These are phyloP conservation scores for Sarocladium kiliense DNA, from an alignment of 2,329 filamentous ascomycete species.

Conservation along the genomic window DNA sequence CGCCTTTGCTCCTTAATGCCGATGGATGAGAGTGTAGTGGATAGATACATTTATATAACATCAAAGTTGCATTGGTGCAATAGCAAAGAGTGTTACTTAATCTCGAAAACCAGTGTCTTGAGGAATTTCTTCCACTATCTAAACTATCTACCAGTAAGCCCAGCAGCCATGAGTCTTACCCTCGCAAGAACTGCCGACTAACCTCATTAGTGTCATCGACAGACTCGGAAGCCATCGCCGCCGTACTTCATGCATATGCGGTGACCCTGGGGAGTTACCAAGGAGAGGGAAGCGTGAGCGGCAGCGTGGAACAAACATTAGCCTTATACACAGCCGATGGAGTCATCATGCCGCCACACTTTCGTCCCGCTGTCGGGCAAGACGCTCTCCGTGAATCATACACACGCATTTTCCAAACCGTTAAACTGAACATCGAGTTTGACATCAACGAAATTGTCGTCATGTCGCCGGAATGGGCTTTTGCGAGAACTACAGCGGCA, in stretches of 20 bases:
- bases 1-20: not conserved
- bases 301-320: conserved; percentile 12
- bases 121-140: no score
- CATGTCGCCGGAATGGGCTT: conserved; percentile 17
- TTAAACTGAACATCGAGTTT: conserved; percentile 15
- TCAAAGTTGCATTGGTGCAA: no score
- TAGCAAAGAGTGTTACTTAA: no score
- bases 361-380: conserved; percentile 13
- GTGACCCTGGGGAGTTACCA: conserved; percentile 14
- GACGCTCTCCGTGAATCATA: conserved; percentile 15
- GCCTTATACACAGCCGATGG: conserved; percentile 17
- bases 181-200: not conserved
- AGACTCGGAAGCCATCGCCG: conserved; percentile 23
- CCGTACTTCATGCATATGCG: conserved; percentile 13
- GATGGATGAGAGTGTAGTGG: no score
- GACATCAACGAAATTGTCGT: conserved; percentile 14
- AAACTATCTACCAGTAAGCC: not conserved
- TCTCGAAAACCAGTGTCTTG: no score
- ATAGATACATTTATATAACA: no score
- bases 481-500: conserved; percentile 16
- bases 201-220: conserved; percentile 23
- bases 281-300: not conserved
- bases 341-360: conserved; percentile 20
- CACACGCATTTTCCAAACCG: conserved; percentile 15
- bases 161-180: not conserved